Conservation (phyloP, 768 basidiomycete genomes). For the Leccinum subgranulosum region DNA sequence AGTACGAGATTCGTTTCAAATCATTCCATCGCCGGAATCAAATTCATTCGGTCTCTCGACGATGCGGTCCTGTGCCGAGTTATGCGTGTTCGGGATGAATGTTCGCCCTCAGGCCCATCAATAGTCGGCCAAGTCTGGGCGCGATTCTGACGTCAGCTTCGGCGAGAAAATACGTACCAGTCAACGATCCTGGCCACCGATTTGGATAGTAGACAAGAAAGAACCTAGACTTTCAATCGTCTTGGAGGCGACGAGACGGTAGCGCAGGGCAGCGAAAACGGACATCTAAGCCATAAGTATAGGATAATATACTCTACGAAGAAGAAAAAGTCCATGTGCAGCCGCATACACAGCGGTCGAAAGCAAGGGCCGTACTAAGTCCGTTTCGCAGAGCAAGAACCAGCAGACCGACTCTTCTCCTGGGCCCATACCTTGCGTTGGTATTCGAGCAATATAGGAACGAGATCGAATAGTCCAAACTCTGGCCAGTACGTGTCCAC, state of each 20-base stretch:
- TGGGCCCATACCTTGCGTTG: constrained; percentile 69
- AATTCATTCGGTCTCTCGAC: background rate
- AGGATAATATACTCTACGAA: background rate
- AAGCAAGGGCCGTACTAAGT: background rate
- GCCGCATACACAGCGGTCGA: background rate
- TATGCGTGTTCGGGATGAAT: background rate
- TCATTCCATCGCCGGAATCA: background rate
- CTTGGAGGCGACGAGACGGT: background rate
- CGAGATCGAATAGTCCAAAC: constrained; percentile 81
- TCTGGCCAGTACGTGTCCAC: constrained; percentile 87
- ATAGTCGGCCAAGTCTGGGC: background rate
- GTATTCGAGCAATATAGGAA: constrained; percentile 85
- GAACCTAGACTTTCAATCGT: background rate
- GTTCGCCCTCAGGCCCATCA: background rate
- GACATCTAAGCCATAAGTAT: background rate
- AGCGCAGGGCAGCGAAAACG: background rate
- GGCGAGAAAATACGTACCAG: too few relatives aligned
- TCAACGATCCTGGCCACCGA: background rate
- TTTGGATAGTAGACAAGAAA: too few relatives aligned
- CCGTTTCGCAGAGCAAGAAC: background rate
- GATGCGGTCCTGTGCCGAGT: background rate
- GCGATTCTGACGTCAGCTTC: background rate
- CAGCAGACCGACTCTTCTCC: background rate
- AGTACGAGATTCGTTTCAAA: background rate
- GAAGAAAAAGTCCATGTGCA: background rate